Percentiles rank a stretch among this genome's conserved stretches.
Conservation (phyloP, 2,329 filamentous ascomycete genomes). For the Penicillium sp. region DNA sequence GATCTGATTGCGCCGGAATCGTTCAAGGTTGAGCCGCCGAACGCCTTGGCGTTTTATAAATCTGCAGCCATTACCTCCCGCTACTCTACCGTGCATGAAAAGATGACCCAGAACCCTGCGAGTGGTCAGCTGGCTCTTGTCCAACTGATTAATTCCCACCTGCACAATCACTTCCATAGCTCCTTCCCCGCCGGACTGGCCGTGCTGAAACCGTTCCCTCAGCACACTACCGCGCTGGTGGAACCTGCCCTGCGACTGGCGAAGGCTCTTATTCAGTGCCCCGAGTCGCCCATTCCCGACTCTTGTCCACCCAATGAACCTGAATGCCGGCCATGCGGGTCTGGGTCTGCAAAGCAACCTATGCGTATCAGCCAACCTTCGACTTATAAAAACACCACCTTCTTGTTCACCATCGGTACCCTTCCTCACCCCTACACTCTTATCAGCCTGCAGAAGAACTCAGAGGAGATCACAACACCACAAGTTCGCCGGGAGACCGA, state of each 20-base stretch:
- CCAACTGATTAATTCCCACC: conserved; percentile 75
- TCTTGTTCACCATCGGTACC: conserved; percentile 75
- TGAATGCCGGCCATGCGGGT: conserved; percentile 71
- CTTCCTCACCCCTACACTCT: conserved; percentile 91
- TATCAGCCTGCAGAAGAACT: conserved; percentile 61
- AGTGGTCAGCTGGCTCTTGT: conserved; percentile 66
- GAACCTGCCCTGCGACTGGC: conserved; percentile 70
- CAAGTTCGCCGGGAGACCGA: conserved; percentile 66
- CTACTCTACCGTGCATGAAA: conserved; percentile 66
- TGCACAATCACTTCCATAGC: conserved; percentile 82
- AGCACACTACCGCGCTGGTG: conserved; percentile 71
- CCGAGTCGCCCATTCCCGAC: conserved; percentile 66
- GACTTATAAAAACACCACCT: conserved; percentile 68
- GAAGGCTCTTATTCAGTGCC: conserved; percentile 70
- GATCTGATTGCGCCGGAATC: conserved; percentile 58
- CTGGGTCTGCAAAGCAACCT: conserved; percentile 56
- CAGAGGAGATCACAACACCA: conserved; percentile 58
- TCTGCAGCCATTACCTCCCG: conserved; percentile 58
- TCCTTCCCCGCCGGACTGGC: conserved; percentile 72
- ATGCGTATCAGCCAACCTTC: conserved; percentile 66
- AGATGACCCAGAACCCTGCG: conserved; percentile 55
- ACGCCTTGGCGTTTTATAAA: conserved; percentile 76
- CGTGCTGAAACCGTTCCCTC: conserved; percentile 73
- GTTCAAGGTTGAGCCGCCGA: conserved; percentile 65
- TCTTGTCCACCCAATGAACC: conserved; percentile 81